Percentiles rank a stretch among this genome's conserved stretches.
Evolutionary conservation across 495 filamentous ascomycete genomes (phyloP).

Genomic region (Penicillium argentinense): DNA sequence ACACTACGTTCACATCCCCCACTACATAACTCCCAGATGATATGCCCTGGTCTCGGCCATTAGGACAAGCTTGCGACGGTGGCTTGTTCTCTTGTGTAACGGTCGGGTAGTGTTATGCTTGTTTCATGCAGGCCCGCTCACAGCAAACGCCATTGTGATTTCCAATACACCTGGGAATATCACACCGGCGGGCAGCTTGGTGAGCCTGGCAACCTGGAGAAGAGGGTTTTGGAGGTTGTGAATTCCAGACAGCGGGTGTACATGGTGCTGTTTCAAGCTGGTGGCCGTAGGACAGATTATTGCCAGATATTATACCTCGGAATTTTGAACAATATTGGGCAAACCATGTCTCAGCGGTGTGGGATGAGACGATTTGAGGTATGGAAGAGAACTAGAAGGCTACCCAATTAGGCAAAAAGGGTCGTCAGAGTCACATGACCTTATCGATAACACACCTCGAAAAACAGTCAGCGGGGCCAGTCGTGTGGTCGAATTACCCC

Average conservation of each 20-base stretch:
- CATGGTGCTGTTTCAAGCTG: no score
- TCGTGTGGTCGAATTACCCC: slow-evolving; percentile 10
- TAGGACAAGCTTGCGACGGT: no score
- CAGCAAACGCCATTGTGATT: slow-evolving; percentile 13
- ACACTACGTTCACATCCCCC: no score
- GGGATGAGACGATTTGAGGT: no score
- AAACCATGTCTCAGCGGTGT: no score
- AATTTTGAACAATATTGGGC: no score
- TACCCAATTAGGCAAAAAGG: slow-evolving; percentile 1
- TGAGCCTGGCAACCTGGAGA: not conserved
- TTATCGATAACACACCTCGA: slow-evolving; percentile 32
- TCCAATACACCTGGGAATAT: slow-evolving; percentile 4
- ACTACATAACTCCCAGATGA: no score
- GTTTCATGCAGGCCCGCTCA: slow-evolving; percentile 7
- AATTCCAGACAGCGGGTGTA: no score
- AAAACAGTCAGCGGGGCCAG: slow-evolving; percentile 33
- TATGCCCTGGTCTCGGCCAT: no score
- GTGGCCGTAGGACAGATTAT: no score
- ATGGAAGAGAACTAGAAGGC: no score
- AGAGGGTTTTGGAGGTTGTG: not conserved
- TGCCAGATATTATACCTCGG: no score
- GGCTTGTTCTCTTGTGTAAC: slow-evolving; percentile 17
- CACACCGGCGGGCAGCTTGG: not conserved
- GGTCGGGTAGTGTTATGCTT: slow-evolving; percentile 13
- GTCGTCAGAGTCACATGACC: slow-evolving; percentile 16